Base-by-base conservation (phyloP, 257 asterid genomes). In the Primulina huaijiensis region DNA sequence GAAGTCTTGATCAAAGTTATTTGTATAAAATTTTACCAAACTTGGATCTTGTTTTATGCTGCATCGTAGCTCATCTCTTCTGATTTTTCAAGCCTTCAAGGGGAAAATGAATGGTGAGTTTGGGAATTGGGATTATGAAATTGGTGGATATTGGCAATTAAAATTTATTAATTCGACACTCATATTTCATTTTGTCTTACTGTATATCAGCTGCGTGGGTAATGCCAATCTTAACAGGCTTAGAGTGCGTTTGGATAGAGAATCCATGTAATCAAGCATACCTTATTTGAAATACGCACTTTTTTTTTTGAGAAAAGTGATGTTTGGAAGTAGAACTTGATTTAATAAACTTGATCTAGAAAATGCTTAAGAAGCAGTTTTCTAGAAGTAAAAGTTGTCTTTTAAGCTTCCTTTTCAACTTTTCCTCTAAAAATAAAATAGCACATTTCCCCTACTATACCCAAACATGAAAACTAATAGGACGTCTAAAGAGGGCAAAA, bases 401-500 rank as follows among this genome's bases (percentile, higher is more conserved):
- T 43, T n/a, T 43, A 43, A 40, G 12, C 52, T 40, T 40, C 17
- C 3, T 60, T 29, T 53, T 52, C 3, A 34, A n/a, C 38, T 71
- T 37, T 64, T 63, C 38, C 31, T 34, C 46, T 43, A 55, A 25
- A 65, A 40, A 61, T 31, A 62, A 50, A 34, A 10, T 74, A 37
- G 68, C 52, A 17, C 17, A 40, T 11, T 40, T 23, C 17, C 52
- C 16, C 17, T 10, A 11, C 52, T 12, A 12, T 11, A 40, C 46
- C 9, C 17, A 40, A 10, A 10, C 52, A 40, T 11, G n/a, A 10
- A 43, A 11, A 43, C n/a, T 43, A 12, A 43, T 0, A 12, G 53
- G 53, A 11, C n/a, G 2, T 12, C 53, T 38, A 43, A 9, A 11
- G n/a, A 43, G 12, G 16, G 50, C 12, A 38, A 43, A 20, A 16